Evolutionary conservation across 768 basidiomycete genomes (phyloP).

Genomic region (Sistotremastrum niveocremeum): DNA sequence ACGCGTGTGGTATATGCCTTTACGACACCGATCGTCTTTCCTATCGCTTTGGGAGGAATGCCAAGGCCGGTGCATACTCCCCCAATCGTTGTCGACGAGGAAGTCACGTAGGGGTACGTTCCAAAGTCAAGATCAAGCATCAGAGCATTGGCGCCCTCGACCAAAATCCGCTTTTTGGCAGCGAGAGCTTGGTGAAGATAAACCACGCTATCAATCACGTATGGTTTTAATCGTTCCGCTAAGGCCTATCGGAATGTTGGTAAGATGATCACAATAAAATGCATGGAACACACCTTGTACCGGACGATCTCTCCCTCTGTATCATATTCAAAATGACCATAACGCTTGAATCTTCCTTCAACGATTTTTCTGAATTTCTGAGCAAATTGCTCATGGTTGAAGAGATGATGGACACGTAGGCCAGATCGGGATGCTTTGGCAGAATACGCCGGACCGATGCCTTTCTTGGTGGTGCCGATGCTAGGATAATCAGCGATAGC

Average conservation of each 20-base stretch:
- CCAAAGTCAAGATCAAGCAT: constrained; percentile 99
- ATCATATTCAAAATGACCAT: constrained; percentile 96
- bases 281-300: constrained; percentile 52
- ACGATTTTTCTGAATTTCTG: constrained; percentile 90
- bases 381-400: constrained; percentile 75
- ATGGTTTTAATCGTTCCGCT: constrained; percentile 73
- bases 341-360: constrained; percentile 95
- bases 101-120: constrained; percentile 96
- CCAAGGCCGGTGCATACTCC: constrained; percentile 98
- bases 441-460: constrained; percentile 97
- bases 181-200: constrained; percentile 75
- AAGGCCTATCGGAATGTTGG: constrained; percentile 37
- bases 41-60: constrained; percentile 80
- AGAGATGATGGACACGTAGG: constrained; percentile 90
- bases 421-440: constrained; percentile 95
- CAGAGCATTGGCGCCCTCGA: constrained; percentile 95
- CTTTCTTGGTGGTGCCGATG: constrained; percentile 96
- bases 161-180: constrained; percentile 66
- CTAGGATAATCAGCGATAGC: constrained; percentile 22
- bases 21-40: constrained; percentile 82
- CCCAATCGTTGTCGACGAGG: constrained; percentile 84
- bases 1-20: constrained; percentile 99
- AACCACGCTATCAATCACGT: constrained; percentile 77
- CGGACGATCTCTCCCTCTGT: constrained; percentile 91
- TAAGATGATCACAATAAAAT: background rate